Evolutionary conservation across 2,329 filamentous ascomycete species (phyloP).

Genomic region (Annulohypoxylon truncatum): DNA sequence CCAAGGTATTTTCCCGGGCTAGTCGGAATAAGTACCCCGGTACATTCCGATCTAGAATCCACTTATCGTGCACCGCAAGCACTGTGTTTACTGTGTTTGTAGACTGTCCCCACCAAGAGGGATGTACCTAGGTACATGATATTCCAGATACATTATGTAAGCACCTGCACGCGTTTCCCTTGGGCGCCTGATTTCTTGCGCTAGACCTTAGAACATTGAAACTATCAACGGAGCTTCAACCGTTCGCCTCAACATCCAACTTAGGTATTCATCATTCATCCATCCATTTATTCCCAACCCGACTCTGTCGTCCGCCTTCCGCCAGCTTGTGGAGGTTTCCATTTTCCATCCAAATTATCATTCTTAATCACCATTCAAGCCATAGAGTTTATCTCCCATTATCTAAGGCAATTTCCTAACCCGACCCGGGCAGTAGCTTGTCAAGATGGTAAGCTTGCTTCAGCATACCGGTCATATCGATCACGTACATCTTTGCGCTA

Average conservation of each 20-base stretch:
- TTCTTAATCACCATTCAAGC: background rate
- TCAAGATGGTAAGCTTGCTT: slow-evolving; percentile 45
- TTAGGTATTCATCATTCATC: background rate
- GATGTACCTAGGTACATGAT: background rate
- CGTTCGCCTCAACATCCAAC: slow-evolving; percentile 16
- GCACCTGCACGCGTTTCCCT: slow-evolving; percentile 41
- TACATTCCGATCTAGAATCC: slow-evolving; percentile 15
- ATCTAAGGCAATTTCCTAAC: slow-evolving; percentile 19
- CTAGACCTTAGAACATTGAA: slow-evolving; percentile 2
- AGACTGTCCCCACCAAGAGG: background rate
- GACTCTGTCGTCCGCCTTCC: slow-evolving; percentile 1
- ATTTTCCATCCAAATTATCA: background rate
- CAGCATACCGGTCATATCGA: background rate
- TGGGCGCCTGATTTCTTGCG: slow-evolving; percentile 33
- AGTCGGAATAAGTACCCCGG: slow-evolving; percentile 15
- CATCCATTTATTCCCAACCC: slow-evolving; percentile 14
- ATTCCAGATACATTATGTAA: slow-evolving; percentile 1
- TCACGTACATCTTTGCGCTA: background rate
- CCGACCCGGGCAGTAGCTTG: slow-evolving; percentile 29
- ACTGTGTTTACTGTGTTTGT: background rate
- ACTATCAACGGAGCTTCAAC: slow-evolving; percentile 16
- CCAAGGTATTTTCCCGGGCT: slow-evolving; percentile 12
- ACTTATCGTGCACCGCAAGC: background rate
- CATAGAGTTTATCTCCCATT: background rate
- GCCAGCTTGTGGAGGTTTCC: background rate